Percentiles rank a stretch among this genome's conserved stretches.
Evolutionary conservation across 2,329 filamentous ascomycete species (phyloP).

Genomic region (Xylariaceae sp.): DNA sequence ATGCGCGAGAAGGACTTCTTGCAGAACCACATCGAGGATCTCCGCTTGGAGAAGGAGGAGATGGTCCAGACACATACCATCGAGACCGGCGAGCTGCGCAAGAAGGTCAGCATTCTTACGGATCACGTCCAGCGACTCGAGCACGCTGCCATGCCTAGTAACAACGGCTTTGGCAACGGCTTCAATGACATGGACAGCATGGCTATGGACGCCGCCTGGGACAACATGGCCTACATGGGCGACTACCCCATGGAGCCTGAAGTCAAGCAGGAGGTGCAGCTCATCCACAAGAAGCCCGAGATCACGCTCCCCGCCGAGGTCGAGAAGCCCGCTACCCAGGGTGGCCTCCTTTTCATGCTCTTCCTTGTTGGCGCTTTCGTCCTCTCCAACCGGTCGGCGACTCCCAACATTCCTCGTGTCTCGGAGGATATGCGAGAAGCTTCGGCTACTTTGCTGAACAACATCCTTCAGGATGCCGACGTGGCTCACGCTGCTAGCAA

Average conservation of each 20-base stretch:
- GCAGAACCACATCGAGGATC: slow-evolving; percentile 66
- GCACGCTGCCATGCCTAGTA: slow-evolving; percentile 53
- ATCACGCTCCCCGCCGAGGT: slow-evolving; percentile 42
- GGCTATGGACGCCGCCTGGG: slow-evolving; percentile 76
- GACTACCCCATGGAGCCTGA: slow-evolving; percentile 61
- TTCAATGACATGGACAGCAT: slow-evolving; percentile 78
- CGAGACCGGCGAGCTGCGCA: slow-evolving; percentile 85
- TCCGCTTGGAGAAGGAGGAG: slow-evolving; percentile 86
- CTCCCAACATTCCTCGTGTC: slow-evolving; percentile 67
- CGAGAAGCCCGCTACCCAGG: slow-evolving; percentile 67
- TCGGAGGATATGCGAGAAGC: slow-evolving; percentile 76
- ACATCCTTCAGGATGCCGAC: slow-evolving; percentile 75
- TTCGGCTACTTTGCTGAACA: slow-evolving; percentile 71
- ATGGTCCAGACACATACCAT: slow-evolving; percentile 82
- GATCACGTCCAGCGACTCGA: slow-evolving; percentile 68
- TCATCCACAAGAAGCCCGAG: slow-evolving; percentile 52
- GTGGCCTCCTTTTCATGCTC: slow-evolving; percentile 85
- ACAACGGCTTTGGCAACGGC: slow-evolving; percentile 61
- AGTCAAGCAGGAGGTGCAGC: slow-evolving; percentile 54
- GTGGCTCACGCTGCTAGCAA: slow-evolving; percentile 43
- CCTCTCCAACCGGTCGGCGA: slow-evolving; percentile 68
- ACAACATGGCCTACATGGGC: slow-evolving; percentile 72
- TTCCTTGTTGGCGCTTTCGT: slow-evolving; percentile 95
- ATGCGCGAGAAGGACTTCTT: slow-evolving; percentile 68
- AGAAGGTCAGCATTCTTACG: slow-evolving; percentile 80